These are phyloP conservation scores for Sphagnum magellanicum DNA, from an alignment of 228 moss, liverwort and hornwort genomes.

Conservation along the genomic window DNA sequence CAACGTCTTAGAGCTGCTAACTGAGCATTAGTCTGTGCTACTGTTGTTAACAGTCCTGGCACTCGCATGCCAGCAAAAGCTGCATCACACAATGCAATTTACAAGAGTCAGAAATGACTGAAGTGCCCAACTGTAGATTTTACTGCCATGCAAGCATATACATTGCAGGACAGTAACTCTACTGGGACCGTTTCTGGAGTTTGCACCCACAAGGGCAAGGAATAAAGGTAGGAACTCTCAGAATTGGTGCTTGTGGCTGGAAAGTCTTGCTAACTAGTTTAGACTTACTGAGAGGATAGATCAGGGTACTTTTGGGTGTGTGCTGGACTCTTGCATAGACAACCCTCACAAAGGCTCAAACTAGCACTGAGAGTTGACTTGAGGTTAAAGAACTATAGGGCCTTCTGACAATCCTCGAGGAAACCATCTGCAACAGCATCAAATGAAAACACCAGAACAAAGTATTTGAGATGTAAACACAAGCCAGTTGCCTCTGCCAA, in stretches of 20 bases:
- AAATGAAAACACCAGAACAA: background rate
- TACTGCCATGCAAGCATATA: too few species aligned
- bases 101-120: too few species aligned
- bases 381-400: too few species aligned
- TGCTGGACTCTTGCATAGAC: background rate
- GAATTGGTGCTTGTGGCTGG: too few species aligned
- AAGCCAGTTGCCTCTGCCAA: background rate
- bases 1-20: constrained; percentile 13
- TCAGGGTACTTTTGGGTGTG: background rate
- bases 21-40: constrained; percentile 14
- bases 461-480: background rate
- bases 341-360: background rate
- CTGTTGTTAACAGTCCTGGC: constrained; percentile 9
- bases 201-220: too few species aligned
- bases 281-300: constrained; percentile 1
- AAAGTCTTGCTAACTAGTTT: constrained; percentile 1
- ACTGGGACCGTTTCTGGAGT: too few species aligned
- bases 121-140: too few species aligned
- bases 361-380: background rate
- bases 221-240: too few species aligned
- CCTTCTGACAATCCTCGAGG: too few species aligned
- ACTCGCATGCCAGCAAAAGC: constrained; percentile 10
- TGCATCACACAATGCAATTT: background rate
- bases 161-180: too few species aligned
- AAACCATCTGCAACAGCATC: background rate